Conservation (phyloP, 768 basidiomycete genomes). For the Mycena metata region DNA sequence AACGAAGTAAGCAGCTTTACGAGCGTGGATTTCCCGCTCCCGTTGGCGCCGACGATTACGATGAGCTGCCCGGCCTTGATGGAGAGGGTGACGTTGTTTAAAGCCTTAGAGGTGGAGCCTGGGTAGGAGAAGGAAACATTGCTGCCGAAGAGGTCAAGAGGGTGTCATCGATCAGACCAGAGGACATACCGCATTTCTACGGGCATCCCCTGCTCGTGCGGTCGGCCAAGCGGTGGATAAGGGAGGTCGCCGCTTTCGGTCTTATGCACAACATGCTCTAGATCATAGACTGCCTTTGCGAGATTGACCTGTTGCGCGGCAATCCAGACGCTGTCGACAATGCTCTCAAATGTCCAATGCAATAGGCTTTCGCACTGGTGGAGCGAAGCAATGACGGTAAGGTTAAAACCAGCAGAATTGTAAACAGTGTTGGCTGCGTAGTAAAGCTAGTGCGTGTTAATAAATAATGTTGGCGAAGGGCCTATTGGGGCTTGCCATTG, state of each 20-base stretch:
- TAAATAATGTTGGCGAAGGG: not conserved
- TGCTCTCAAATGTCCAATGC: constrained; percentile 13
- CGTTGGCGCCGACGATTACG: constrained; percentile 62
- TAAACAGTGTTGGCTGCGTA: constrained; percentile 29
- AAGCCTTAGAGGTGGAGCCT: constrained; percentile 29
- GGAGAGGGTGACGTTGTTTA: constrained; percentile 52
- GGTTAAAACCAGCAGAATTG: constrained; percentile 23
- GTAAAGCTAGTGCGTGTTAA: constrained; percentile 19
- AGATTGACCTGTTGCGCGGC: not conserved
- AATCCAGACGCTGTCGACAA: not conserved
- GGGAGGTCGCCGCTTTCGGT: constrained; percentile 25
- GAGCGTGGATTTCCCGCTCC: constrained; percentile 60
- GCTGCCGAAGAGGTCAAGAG: constrained; percentile 37
- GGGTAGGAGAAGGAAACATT: constrained; percentile 57
- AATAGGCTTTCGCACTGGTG: constrained; percentile 29
- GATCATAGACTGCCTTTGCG: constrained; percentile 28
- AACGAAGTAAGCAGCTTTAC: constrained; percentile 57
- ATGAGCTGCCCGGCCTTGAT: constrained; percentile 58
- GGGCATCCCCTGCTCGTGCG: constrained; percentile 31
- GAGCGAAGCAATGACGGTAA: constrained; percentile 28
- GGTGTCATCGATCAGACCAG: no score
- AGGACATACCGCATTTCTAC: constrained; percentile 26
- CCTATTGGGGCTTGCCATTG: constrained; percentile 21
- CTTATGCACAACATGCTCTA: constrained; percentile 25
- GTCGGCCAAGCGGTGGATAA: constrained; percentile 29